These are phyloP conservation scores for Aspergillus brasiliensis DNA, from an alignment of 2,329 filamentous ascomycete species.

Conservation along the genomic window DNA sequence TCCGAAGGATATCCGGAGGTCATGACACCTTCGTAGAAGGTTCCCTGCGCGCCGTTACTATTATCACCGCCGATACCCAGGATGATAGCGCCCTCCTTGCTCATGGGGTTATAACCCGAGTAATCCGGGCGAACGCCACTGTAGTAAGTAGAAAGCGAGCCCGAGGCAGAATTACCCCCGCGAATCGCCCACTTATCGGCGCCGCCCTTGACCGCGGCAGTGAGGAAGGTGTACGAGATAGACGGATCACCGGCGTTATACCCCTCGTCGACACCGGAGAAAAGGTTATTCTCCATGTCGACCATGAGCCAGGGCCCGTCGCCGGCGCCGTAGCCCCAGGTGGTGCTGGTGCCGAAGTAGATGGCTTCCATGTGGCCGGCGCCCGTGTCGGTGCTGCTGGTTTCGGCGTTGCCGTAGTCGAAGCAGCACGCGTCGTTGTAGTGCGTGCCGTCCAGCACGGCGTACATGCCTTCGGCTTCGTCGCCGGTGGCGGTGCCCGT, in stretches of 20 bases:
- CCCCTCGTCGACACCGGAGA: constrained; percentile 54
- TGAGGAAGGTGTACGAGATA: constrained; percentile 59
- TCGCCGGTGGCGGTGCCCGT: constrained; percentile 59
- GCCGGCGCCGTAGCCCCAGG: constrained; percentile 61
- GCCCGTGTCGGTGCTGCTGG: constrained; percentile 56
- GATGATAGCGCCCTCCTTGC: constrained; percentile 66
- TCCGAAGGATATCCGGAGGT: constrained; percentile 64
- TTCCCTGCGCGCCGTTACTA: constrained; percentile 61
- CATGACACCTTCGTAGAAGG: constrained; percentile 68
- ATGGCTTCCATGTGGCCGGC: constrained; percentile 70
- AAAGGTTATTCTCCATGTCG: constrained; percentile 68
- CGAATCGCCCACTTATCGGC: constrained; percentile 62
- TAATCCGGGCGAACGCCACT: constrained; percentile 56
- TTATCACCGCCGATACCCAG: constrained; percentile 74
- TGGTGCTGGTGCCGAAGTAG: constrained; percentile 60
- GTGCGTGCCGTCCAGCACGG: constrained; percentile 36
- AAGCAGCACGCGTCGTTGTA: constrained; percentile 47
- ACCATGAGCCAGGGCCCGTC: constrained; percentile 69
- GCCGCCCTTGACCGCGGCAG: constrained; percentile 59
- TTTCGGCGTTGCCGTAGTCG: constrained; percentile 62
- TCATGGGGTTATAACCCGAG: constrained; percentile 63
- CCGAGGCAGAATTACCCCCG: constrained; percentile 59
- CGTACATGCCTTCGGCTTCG: constrained; percentile 45
- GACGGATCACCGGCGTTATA: constrained; percentile 58
- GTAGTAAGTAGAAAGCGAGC: constrained; percentile 61